Conservation (phyloP, 2,329 filamentous ascomycete genomes). For the Monilinia laxa region DNA sequence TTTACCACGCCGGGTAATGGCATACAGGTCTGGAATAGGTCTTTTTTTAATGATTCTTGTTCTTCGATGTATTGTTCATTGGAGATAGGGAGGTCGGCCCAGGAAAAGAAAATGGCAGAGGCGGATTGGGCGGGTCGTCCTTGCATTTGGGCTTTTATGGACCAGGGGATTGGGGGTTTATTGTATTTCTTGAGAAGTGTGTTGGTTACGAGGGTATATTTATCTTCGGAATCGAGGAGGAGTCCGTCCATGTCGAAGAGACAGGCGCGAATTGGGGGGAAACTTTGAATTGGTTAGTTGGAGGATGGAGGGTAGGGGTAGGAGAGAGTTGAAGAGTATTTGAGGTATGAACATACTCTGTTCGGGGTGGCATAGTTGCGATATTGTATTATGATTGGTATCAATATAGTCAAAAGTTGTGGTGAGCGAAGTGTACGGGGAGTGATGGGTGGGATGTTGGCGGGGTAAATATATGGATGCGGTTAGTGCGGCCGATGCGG, state of each 20-base stretch:
- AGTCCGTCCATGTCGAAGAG: constrained; percentile 99
- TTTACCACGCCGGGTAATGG: constrained; percentile 75
- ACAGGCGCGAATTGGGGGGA: constrained; percentile 81
- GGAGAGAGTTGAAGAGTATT: no score
- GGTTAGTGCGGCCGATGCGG: constrained; percentile 10
- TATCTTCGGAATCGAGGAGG: constrained; percentile 87
- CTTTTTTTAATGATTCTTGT: constrained; percentile 62
- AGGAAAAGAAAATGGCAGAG: constrained; percentile 66
- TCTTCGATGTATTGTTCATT: constrained; percentile 63
- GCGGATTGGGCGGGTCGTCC: constrained; percentile 43
- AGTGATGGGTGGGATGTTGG: constrained; percentile 9
- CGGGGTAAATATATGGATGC: constrained; percentile 7
- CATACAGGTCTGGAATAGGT: constrained; percentile 71
- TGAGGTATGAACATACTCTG: constrained; percentile 27
- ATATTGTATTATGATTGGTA: neutral
- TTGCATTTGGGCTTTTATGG: constrained; percentile 79
- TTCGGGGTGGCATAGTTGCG: constrained; percentile 27
- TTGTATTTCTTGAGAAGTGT: constrained; percentile 73
- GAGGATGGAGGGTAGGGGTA: neutral
- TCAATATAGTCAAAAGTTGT: constrained; percentile 1
- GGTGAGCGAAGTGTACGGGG: constrained; percentile 18
- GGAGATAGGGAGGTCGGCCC: constrained; percentile 81
- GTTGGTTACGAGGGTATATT: constrained; percentile 86
- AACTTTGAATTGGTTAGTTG: constrained; percentile 47
- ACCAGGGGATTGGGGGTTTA: constrained; percentile 80